A percentile compares a stretch with the other conserved stretches of the same genome.
These are phyloP conservation scores for Syncephalastrum racemosum DNA, from an alignment of 371 early-diverging fungal species.

Conservation along the genomic window DNA sequence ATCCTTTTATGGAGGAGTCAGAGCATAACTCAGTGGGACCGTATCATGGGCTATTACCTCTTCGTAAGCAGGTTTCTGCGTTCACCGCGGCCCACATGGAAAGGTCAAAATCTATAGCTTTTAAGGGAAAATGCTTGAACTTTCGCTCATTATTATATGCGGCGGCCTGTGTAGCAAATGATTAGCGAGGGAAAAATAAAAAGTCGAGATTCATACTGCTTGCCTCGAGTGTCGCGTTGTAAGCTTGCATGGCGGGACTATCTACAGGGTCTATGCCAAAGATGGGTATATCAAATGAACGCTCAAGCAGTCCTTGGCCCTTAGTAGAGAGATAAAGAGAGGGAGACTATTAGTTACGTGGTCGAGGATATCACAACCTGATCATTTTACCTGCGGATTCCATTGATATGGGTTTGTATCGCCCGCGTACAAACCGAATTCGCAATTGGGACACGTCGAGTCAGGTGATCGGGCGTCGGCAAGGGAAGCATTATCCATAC, in stretches of 20 bases:
- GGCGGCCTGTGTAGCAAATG: constrained; percentile 41
- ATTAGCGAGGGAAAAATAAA: neutral
- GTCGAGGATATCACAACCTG: neutral
- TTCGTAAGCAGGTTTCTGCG: constrained; percentile 66
- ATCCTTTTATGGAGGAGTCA: constrained; percentile 30
- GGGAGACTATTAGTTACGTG: neutral
- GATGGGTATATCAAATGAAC: constrained; percentile 65
- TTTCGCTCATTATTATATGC: constrained; percentile 44
- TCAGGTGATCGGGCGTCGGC: constrained; percentile 55
- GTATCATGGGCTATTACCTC: constrained; percentile 39
- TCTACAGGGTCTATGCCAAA: constrained; percentile 61
- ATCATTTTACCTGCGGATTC: constrained; percentile 59
- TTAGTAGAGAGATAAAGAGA: constrained; percentile 19
- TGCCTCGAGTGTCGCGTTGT: constrained; percentile 32
- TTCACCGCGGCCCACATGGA: constrained; percentile 76
- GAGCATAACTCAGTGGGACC: neutral
- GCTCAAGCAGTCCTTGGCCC: constrained; percentile 59
- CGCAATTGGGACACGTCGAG: constrained; percentile 66
- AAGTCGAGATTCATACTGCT: too few species aligned
- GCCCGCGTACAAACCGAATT: constrained; percentile 70
- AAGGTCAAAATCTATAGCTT: constrained; percentile 67
- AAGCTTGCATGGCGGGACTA: constrained; percentile 31
- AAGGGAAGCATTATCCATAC: constrained; percentile 1
- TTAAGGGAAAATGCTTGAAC: constrained; percentile 62
- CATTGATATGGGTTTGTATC: constrained; percentile 53